Percentiles rank a stretch among this genome's conserved stretches.
These are phyloP conservation scores for Suhomyces kilbournensis DNA, from an alignment of 805 yeast species.

Conservation along the genomic window DNA sequence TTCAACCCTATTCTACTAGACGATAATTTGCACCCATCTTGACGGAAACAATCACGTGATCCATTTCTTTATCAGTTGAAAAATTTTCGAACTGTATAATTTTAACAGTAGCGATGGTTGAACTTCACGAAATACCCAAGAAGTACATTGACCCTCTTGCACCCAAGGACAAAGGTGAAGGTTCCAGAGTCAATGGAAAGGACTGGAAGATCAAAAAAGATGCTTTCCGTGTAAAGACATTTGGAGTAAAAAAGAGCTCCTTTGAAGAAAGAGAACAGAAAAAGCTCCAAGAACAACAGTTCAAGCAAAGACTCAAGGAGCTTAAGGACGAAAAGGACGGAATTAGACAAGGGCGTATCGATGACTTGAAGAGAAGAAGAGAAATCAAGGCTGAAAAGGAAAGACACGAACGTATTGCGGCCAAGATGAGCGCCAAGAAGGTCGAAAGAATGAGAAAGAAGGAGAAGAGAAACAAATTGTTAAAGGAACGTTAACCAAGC, in stretches of 20 bases:
- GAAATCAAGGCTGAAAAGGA: conserved; percentile 85
- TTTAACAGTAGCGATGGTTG: conserved; percentile 30
- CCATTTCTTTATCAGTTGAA: background rate
- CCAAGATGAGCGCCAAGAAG: conserved; percentile 87
- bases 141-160: conserved; percentile 33
- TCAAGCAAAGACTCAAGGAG: conserved; percentile 66
- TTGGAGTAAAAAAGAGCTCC: conserved; percentile 53
- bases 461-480: conserved; percentile 92
- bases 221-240: conserved; percentile 62
- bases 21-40: background rate
- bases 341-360: conserved; percentile 50
- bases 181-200: conserved; percentile 60
- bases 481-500: conserved; percentile 70
- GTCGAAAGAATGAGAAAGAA: conserved; percentile 85
- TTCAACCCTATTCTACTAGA: background rate
- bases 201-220: conserved; percentile 68
- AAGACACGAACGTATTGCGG: conserved; percentile 76
- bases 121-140: conserved; percentile 33
- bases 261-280: conserved; percentile 70
- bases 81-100: conserved; percentile 8
- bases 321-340: conserved; percentile 76
- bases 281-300: conserved; percentile 60
- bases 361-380: conserved; percentile 65
- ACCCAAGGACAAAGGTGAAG: conserved; percentile 40
- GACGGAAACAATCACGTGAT: background rate